Evolutionary conservation across 176 grass and related monocot species (phyloP).

Genomic region (Juncus effusus): DNA sequence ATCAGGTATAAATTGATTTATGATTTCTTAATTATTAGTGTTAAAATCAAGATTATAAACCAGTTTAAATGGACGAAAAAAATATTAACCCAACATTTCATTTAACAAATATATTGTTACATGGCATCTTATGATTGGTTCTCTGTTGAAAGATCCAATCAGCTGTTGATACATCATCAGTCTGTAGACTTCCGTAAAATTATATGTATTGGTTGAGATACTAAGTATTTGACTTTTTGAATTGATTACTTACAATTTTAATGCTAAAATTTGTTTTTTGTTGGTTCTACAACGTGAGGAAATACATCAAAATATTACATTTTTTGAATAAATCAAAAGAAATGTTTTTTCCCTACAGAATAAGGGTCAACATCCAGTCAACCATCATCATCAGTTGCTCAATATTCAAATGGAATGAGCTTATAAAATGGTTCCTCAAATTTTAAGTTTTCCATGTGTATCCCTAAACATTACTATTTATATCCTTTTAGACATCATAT

Average conservation of each 20-base stretch:
- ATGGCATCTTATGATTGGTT: conserved; percentile 1
- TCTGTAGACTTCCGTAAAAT: background rate
- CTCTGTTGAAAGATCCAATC: background rate
- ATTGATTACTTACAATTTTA: background rate
- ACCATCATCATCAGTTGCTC: background rate
- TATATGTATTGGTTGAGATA: background rate
- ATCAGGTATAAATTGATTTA: too few species aligned
- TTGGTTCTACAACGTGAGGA: background rate
- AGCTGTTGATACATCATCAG: conserved; percentile 18
- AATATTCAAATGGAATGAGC: background rate
- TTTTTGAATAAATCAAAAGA: background rate
- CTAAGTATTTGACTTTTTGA: background rate
- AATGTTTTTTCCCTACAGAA: background rate
- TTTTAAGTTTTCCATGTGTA: background rate
- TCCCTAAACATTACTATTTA: too few species aligned
- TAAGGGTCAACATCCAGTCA: background rate
- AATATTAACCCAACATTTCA: background rate
- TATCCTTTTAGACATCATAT: background rate
- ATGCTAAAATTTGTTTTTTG: background rate
- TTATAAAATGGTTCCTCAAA: background rate
- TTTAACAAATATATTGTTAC: background rate
- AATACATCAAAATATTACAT: background rate
- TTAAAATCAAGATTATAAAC: background rate
- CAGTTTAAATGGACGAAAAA: background rate
- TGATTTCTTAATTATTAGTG: background rate